These are phyloP conservation scores for Ophiorrhiza pumila DNA, from an alignment of 257 asterid species.

Conservation along the genomic window DNA sequence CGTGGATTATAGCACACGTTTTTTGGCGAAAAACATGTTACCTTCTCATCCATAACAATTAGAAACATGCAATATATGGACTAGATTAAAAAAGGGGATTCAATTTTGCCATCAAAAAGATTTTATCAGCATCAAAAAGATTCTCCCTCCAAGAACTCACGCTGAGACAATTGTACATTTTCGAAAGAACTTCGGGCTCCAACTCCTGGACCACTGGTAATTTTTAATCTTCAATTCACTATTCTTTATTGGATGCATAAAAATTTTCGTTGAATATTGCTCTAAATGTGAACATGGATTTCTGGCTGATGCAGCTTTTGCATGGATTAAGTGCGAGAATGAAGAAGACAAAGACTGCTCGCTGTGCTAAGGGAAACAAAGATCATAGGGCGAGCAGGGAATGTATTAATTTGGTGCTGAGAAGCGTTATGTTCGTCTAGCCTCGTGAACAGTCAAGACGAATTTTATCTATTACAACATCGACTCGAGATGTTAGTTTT, in stretches of 20 bases:
- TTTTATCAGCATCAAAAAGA: slow-evolving; percentile 38
- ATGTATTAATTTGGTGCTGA: slow-evolving; percentile 13
- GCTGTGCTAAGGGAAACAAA: slow-evolving; percentile 16
- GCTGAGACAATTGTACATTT: slow-evolving; percentile 10
- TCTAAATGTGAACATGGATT: no score
- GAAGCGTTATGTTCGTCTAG: slow-evolving; percentile 22
- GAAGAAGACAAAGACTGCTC: slow-evolving; percentile 20
- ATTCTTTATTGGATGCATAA: no score
- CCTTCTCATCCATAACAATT: no score
- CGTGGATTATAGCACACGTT: no score
- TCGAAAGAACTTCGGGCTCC: slow-evolving; percentile 8
- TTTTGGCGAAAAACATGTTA: no score
- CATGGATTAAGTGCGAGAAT: slow-evolving; percentile 23
- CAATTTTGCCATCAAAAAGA: no score
- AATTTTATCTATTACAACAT: slow-evolving; percentile 17
- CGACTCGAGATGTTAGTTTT: slow-evolving; percentile 4
- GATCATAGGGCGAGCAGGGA: slow-evolving; percentile 26
- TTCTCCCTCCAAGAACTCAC: slow-evolving; percentile 23
- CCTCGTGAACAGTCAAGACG: slow-evolving; percentile 21
- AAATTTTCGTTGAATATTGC: no score
- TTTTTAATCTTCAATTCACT: no score
- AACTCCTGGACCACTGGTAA: slow-evolving; percentile 27
- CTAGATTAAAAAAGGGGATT: no score
- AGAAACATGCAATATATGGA: no score
- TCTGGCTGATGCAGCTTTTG: slow-evolving; percentile 20